Conservation (phyloP, 768 basidiomycete genomes). For the Suillus paluster region DNA sequence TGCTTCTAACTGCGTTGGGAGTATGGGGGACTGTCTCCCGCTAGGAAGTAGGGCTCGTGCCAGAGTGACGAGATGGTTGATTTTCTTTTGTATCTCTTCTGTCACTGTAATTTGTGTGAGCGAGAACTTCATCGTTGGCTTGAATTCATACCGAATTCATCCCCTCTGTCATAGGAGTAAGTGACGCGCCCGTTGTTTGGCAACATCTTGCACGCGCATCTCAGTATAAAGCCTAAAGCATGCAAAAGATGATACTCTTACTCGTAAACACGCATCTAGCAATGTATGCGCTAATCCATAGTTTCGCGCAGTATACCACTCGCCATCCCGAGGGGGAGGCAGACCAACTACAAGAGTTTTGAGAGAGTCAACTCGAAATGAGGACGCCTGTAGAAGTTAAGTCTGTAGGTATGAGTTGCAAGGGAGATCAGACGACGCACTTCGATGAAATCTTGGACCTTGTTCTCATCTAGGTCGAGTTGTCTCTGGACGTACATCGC, state of each 20-base stretch:
- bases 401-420: constrained; percentile 1
- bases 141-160: constrained; percentile 25
- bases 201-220: constrained; percentile 39
- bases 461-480: constrained; percentile 39
- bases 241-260: constrained; percentile 16
- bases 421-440: constrained; percentile 23
- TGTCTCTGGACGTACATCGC: constrained; percentile 49
- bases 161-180: constrained; percentile 27
- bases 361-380: constrained; percentile 44
- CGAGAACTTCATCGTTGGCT: not conserved
- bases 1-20: constrained; percentile 35
- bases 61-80: constrained; percentile 47
- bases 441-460: constrained; percentile 52
- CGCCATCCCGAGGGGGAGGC: constrained; percentile 42
- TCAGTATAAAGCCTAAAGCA: not conserved
- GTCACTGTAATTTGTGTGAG: constrained; percentile 26
- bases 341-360: constrained; percentile 49
- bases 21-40: constrained; percentile 32
- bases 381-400: constrained; percentile 36
- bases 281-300: constrained; percentile 49
- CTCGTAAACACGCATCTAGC: constrained; percentile 40
- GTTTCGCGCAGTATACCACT: constrained; percentile 42
- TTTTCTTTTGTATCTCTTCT: constrained; percentile 41
- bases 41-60: constrained; percentile 44
- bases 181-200: constrained; percentile 43